Conservation (phyloP, 768 basidiomycete genomes). For the Hemileccinum impolitum region DNA sequence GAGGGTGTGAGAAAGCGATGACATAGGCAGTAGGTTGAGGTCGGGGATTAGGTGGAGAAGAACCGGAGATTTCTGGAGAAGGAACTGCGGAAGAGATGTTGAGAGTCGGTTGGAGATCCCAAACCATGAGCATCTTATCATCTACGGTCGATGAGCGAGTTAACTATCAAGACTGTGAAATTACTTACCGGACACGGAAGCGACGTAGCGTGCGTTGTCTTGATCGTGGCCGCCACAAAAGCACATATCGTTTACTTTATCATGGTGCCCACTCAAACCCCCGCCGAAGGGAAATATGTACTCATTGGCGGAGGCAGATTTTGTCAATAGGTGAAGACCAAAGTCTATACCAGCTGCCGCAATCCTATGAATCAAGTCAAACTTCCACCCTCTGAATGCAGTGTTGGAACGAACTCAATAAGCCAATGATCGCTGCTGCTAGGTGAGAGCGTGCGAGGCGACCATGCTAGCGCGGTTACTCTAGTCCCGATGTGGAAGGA, state of each 20-base stretch:
- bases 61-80: constrained; percentile 31
- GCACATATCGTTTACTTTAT: constrained; percentile 70
- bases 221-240: constrained; percentile 75
- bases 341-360: constrained; percentile 66
- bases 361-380: constrained; percentile 44
- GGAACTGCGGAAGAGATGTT: constrained; percentile 40
- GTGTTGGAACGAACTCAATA: constrained; percentile 54
- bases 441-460: constrained; percentile 65
- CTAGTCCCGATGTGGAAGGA: constrained; percentile 71
- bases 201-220: constrained; percentile 70
- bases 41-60: constrained; percentile 35
- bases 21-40: constrained; percentile 77
- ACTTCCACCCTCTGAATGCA: constrained; percentile 1
- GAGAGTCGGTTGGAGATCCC: constrained; percentile 70
- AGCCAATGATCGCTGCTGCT: constrained; percentile 62
- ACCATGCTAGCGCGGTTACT: constrained; percentile 78
- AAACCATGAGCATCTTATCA: constrained; percentile 82
- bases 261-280: constrained; percentile 78
- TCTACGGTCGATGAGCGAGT: constrained; percentile 38
- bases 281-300: constrained; percentile 70
- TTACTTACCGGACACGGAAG: constrained; percentile 68
- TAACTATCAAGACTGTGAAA: neutral
- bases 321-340: constrained; percentile 67
- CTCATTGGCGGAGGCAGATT: constrained; percentile 45
- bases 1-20: constrained; percentile 69